Base-by-base conservation (phyloP, 495 filamentous ascomycete genomes). In the Penicillium ucsense region DNA sequence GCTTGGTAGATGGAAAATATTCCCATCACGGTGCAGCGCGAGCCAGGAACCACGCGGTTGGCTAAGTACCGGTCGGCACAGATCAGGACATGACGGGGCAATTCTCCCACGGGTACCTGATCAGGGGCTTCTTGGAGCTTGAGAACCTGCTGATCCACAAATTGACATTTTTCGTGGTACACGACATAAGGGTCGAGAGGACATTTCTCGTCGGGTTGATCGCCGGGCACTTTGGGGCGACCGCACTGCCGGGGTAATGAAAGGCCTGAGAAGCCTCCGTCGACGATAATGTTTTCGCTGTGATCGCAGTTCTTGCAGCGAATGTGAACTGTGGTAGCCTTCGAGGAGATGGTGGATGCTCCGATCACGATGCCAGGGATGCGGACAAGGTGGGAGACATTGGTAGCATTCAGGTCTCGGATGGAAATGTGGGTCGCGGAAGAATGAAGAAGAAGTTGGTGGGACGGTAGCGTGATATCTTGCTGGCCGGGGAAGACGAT, bases 101-200 rank as follows among this genome's bases (percentile, higher is more conserved):
- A 73, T 65, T 99, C 94, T 64, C 94, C 94, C 2, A 99, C 94
- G 2, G 94, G 94, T 0, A 99, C 92, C 61, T 96, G 89, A 60
- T 99, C 94, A 5, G 94, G 94, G 8, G 94, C 94, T 67, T 99
- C 94, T 63, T 99, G 94, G 6, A 99, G 80, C 67, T 99, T 99
- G 56, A 99, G 82, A 39, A 97, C 87, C 61, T 99, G 94, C 56
- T 97, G 94, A 58, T 99, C 94, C 59, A 96, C 90, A 62, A 99
- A 99, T 51, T 84, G 81, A 50, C 86, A 94, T 59, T 86, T 89
- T 64, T 97, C 94, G 62, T 99, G 94, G 6, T 91, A 74, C 32
- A 99, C 84, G 50, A 91, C 90, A 61, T 95, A 99, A 5, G 94
- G 94, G 58, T 99, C 92, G 52, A 97, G 70, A 2, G 91, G 90